Conservation (phyloP, 1,284 basidiomycete species). For the Puccinia sorghi region DNA sequence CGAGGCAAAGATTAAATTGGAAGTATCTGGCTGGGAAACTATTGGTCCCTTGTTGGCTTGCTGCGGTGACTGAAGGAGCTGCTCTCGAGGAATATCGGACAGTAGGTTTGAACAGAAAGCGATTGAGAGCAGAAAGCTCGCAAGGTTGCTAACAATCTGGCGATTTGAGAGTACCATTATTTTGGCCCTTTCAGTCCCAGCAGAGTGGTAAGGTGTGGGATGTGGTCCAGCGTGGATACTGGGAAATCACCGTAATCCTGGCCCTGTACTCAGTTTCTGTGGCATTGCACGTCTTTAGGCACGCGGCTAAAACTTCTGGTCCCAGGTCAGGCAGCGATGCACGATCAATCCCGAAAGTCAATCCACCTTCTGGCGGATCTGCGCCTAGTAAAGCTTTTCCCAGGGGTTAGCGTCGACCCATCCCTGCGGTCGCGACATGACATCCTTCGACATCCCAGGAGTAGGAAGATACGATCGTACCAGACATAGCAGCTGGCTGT, state of each 20-base stretch:
- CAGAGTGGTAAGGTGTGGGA: background rate
- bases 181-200: background rate
- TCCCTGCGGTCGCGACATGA: background rate
- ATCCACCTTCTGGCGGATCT: background rate
- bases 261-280: background rate
- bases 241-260: background rate
- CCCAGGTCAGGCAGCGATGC: background rate
- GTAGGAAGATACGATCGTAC: too few relatives aligned
- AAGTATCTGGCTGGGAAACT: conserved; percentile 6
- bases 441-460: too few relatives aligned
- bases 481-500: too few relatives aligned
- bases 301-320: background rate
- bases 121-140: conserved; percentile 16
- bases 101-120: conserved; percentile 15
- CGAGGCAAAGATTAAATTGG: conserved; percentile 59
- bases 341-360: background rate
- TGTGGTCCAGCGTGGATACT: background rate
- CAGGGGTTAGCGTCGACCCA: background rate
- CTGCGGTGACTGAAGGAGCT: background rate
- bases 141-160: conserved; percentile 6
- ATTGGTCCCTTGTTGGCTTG: background rate
- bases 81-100: conserved; percentile 11
- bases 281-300: too few relatives aligned
- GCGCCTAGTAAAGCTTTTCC: background rate
- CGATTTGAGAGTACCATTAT: conserved; percentile 1